phyloP scores from a whole-genome alignment of 257 asterid genomes.

The Nicotiana attenuata region DNA sequence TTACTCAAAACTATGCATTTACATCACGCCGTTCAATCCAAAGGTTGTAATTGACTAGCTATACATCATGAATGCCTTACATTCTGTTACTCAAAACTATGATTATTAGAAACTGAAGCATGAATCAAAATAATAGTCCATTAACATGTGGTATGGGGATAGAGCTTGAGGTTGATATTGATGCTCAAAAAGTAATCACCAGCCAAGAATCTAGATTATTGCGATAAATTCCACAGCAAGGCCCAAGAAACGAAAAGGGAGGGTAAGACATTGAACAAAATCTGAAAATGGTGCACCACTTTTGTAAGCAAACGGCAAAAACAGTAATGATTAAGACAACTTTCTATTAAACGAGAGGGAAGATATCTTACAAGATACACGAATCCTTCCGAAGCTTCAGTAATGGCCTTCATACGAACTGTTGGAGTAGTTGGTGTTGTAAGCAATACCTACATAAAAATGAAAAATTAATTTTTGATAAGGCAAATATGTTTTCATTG shows the following conservation, averaged over 20 bases:
- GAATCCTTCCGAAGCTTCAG: constrained; percentile 81
- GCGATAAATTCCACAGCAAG: neutral
- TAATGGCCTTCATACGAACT: constrained; percentile 67
- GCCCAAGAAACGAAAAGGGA: neutral
- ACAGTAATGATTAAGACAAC: neutral
- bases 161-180: neutral
- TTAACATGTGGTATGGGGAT: neutral
- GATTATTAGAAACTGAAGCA: neutral
- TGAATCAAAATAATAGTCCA: neutral
- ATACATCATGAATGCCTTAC: neutral
- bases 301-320: neutral
- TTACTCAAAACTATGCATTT: neutral
- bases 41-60: neutral
- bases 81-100: neutral
- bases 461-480: too few species aligned
- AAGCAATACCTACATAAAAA: constrained; percentile 55
- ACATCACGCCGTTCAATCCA: neutral
- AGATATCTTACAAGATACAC: constrained; percentile 67
- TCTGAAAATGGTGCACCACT: neutral
- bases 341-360: neutral
- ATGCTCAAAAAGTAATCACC: neutral
- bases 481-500: too few species aligned
- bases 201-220: neutral
- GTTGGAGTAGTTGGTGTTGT: constrained; percentile 88
- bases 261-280: neutral